Evolutionary conservation across 2,329 filamentous ascomycete genomes (phyloP).

Genomic region (Aspergillus neotritici): DNA sequence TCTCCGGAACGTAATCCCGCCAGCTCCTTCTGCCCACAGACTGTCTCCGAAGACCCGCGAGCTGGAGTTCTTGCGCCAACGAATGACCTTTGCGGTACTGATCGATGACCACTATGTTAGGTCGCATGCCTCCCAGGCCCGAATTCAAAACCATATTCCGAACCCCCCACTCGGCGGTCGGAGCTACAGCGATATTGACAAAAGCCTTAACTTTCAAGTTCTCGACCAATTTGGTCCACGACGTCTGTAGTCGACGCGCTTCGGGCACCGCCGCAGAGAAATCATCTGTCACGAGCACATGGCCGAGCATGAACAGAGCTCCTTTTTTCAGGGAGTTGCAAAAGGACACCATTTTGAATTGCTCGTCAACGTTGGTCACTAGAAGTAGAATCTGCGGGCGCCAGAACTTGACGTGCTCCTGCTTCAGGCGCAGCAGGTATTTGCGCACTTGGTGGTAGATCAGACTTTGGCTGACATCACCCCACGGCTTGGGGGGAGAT

Average conservation of each 20-base stretch:
- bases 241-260: constrained; percentile 70
- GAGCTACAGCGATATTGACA: constrained; percentile 78
- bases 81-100: constrained; percentile 62
- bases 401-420: constrained; percentile 93
- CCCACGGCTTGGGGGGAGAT: constrained; percentile 80
- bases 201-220: constrained; percentile 84
- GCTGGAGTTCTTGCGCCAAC: constrained; percentile 52
- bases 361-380: constrained; percentile 73
- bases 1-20: constrained; percentile 8
- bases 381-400: constrained; percentile 79
- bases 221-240: constrained; percentile 84
- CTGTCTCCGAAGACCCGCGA: constrained; percentile 27
- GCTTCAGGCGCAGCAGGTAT: constrained; percentile 73
- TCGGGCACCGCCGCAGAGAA: constrained; percentile 74
- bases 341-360: constrained; percentile 80
- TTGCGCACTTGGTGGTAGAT: constrained; percentile 88
- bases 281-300: constrained; percentile 80
- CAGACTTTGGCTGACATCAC: constrained; percentile 80
- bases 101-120: constrained; percentile 78
- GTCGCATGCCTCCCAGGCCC: constrained; percentile 79
- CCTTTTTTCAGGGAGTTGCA: constrained; percentile 91
- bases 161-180: constrained; percentile 76
- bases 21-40: constrained; percentile 19
- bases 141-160: constrained; percentile 76
- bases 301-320: constrained; percentile 74